These are phyloP conservation scores for Schoenoplectus triqueter DNA, from an alignment of 202 grass and related monocot species.

Conservation along the genomic window DNA sequence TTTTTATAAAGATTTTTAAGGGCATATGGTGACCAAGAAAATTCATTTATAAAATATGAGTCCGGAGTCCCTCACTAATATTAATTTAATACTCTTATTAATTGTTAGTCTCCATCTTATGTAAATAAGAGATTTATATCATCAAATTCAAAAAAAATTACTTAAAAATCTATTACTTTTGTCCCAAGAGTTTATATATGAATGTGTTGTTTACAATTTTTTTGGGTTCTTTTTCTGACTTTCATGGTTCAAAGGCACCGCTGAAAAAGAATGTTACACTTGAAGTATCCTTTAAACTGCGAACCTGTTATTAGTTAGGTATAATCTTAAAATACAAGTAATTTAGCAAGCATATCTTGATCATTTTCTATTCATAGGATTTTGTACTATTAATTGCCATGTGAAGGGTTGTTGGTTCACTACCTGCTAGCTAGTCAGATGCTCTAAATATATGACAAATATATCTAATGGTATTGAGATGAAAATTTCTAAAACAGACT, in stretches of 20 bases:
- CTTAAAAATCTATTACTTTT: neutral
- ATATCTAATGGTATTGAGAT: neutral
- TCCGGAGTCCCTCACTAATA: neutral
- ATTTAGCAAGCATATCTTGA: neutral
- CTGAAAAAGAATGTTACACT: neutral
- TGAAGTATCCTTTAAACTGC: neutral
- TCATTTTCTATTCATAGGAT: neutral
- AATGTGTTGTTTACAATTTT: neutral
- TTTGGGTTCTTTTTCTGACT: neutral
- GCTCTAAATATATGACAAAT: neutral
- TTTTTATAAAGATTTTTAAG: neutral
- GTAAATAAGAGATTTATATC: neutral
- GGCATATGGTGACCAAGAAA: neutral
- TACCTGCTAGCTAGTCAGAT: neutral
- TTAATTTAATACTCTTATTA: neutral
- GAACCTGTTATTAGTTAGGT: neutral
- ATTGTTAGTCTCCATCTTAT: no score
- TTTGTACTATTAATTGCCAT: neutral
- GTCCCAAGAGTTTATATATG: neutral
- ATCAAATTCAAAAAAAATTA: neutral
- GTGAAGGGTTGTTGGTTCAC: neutral
- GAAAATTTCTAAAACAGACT: no score
- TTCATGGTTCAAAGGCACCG: neutral
- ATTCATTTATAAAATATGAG: neutral
- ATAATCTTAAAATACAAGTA: neutral